A percentile compares a stretch with the other conserved stretches of the same genome.
Conservation (phyloP, 441 rosid genomes). For the Corymbia citriodora region DNA sequence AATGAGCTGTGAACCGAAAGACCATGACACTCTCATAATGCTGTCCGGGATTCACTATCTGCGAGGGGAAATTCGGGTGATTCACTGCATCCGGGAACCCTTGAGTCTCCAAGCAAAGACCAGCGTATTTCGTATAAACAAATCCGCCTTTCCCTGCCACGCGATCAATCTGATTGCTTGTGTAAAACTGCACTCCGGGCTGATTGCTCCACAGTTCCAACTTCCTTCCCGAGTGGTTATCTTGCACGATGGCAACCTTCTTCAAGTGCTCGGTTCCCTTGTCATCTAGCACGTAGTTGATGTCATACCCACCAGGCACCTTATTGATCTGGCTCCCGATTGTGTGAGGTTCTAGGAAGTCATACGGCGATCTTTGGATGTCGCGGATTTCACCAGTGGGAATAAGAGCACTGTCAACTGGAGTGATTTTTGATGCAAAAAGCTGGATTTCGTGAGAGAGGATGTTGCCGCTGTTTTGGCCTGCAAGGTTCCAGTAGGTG, state of each 20-base stretch:
- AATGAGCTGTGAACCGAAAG: slow-evolving; percentile 16
- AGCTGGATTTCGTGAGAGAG: slow-evolving; percentile 55
- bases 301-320: slow-evolving; percentile 58
- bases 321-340: slow-evolving; percentile 41
- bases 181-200: slow-evolving; percentile 73
- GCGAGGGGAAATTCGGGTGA: slow-evolving; percentile 43
- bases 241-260: slow-evolving; percentile 47
- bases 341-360: slow-evolving; percentile 37
- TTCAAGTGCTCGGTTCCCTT: slow-evolving; percentile 21
- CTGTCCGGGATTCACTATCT: slow-evolving; percentile 36
- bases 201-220: slow-evolving; percentile 70
- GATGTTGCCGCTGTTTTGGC: slow-evolving; percentile 55
- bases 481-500: slow-evolving; percentile 70
- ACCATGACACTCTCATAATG: slow-evolving; percentile 40
- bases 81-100: slow-evolving; percentile 62
- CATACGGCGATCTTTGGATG: slow-evolving; percentile 46
- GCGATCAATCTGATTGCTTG: slow-evolving; percentile 39
- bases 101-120: slow-evolving; percentile 66
- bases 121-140: slow-evolving; percentile 39
- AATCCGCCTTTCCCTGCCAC: slow-evolving; percentile 43
- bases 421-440: slow-evolving; percentile 43
- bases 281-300: slow-evolving; percentile 50
- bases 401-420: slow-evolving; percentile 58
- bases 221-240: slow-evolving; percentile 48
- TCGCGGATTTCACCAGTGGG: slow-evolving; percentile 53